Percentiles rank a stretch among this genome's conserved stretches.
Evolutionary conservation across 2,329 filamentous ascomycete genomes (phyloP).

Genomic region (Dactylellina parvicollis): DNA sequence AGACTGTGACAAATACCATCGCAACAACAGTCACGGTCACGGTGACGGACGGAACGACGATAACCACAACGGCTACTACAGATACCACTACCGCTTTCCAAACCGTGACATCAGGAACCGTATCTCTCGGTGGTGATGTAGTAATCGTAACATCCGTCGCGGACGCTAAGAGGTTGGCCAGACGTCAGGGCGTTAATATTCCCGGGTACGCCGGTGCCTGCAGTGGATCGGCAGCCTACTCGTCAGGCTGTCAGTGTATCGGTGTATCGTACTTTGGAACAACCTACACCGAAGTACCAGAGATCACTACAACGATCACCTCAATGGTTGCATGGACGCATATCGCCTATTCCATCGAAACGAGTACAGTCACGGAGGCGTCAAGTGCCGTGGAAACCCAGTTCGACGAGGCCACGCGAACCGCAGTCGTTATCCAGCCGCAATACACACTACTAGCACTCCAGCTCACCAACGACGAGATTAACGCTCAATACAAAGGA

Average conservation of each 20-base stretch:
- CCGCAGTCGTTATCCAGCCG: background rate
- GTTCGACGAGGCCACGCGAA: conserved; percentile 7
- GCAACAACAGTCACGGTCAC: background rate
- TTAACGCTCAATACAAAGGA: conserved; percentile 1
- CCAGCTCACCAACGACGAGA: conserved; percentile 14
- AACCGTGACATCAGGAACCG: conserved; percentile 9
- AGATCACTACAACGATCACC: conserved; percentile 44
- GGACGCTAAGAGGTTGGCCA: background rate
- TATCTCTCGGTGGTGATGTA: background rate
- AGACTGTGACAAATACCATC: conserved; percentile 7
- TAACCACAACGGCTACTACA: background rate
- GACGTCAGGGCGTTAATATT: conserved; percentile 31
- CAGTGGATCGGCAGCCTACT: conserved; percentile 51
- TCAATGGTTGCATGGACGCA: background rate
- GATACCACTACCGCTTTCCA: background rate
- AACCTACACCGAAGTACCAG: conserved; percentile 52
- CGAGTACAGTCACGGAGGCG: background rate
- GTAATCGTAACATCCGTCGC: conserved; percentile 10
- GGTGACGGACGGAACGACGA: background rate
- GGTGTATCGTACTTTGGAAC: conserved; percentile 50
- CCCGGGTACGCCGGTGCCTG: conserved; percentile 57
- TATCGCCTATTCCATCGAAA: background rate
- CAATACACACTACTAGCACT: conserved; percentile 11
- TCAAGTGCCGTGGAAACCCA: conserved; percentile 2
- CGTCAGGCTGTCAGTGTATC: conserved; percentile 57